These are phyloP conservation scores for Phaeosphaeria sp. DNA, from an alignment of 2,329 filamentous ascomycete species.

Conservation along the genomic window DNA sequence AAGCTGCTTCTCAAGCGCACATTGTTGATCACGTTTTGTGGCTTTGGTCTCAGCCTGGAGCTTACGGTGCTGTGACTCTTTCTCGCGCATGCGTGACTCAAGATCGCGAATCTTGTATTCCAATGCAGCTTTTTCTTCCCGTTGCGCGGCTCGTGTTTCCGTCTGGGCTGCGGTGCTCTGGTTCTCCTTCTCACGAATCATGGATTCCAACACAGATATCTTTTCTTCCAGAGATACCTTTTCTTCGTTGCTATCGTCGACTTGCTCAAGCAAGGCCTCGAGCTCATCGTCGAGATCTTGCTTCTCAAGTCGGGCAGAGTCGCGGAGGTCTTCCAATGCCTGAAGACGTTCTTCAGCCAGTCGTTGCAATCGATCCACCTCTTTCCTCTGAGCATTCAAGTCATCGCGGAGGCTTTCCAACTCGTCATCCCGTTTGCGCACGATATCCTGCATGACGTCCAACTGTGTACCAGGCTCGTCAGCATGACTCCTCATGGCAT, in stretches of 20 bases:
- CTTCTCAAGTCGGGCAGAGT: conserved; percentile 51
- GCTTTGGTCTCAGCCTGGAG: conserved; percentile 36
- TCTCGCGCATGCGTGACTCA: conserved; percentile 36
- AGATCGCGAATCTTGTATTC: conserved; percentile 59
- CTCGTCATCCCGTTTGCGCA: conserved; percentile 55
- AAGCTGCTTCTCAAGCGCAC: conserved; percentile 58
- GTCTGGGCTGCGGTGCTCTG: conserved; percentile 25
- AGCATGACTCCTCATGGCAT: conserved; percentile 41
- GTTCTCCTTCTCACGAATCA: conserved; percentile 47
- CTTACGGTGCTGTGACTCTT: conserved; percentile 37
- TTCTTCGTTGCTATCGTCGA: conserved; percentile 52
- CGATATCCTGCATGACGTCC: conserved; percentile 51
- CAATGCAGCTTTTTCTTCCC: conserved; percentile 52
- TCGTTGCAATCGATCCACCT: conserved; percentile 41
- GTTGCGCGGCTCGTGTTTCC: conserved; percentile 62
- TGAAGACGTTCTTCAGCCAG: conserved; percentile 44
- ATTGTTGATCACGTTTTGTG: conserved; percentile 50
- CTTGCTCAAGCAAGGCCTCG: conserved; percentile 52
- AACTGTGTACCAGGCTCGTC: conserved; percentile 49
- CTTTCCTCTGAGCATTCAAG: conserved; percentile 38
- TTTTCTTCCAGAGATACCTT: conserved; percentile 67
- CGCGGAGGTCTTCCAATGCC: conserved; percentile 60
- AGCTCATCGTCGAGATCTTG: conserved; percentile 65
- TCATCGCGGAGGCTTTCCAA: conserved; percentile 61
- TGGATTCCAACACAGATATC: conserved; percentile 50